phyloP scores from a whole-genome alignment of 2,329 filamentous ascomycete genomes.

The Xylariaceae sp. region DNA sequence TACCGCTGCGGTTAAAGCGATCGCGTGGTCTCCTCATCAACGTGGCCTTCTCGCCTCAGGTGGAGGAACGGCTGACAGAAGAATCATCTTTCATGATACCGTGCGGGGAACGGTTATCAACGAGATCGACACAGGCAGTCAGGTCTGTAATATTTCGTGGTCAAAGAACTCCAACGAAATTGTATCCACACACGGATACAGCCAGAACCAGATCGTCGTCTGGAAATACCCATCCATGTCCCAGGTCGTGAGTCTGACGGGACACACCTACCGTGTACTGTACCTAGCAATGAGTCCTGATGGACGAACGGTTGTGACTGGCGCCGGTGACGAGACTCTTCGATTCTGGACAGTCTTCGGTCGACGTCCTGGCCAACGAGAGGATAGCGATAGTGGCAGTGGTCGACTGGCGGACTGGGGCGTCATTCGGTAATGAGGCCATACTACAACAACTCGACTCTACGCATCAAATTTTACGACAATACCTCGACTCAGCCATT shows the following conservation, averaged over 20 bases:
- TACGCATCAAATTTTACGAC: slow-evolving; percentile 8
- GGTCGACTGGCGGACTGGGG: slow-evolving; percentile 74
- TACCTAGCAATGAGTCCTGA: slow-evolving; percentile 98
- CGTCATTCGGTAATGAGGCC: slow-evolving; percentile 63
- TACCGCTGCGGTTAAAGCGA: slow-evolving; percentile 93
- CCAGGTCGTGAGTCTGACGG: slow-evolving; percentile 90
- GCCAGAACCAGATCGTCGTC: slow-evolving; percentile 96
- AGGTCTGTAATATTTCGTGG: slow-evolving; percentile 98
- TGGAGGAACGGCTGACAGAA: slow-evolving; percentile 90
- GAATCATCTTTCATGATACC: slow-evolving; percentile 98
- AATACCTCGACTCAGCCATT: slow-evolving; percentile 15
- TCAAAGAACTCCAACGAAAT: slow-evolving; percentile 97
- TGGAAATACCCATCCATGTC: slow-evolving; percentile 99
- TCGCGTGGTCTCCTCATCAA: slow-evolving; percentile 96
- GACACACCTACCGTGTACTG: slow-evolving; percentile 93
- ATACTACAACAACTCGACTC: slow-evolving; percentile 9
- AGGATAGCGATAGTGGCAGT: slow-evolving; percentile 60
- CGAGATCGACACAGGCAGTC: slow-evolving; percentile 92
- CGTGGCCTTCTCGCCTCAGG: slow-evolving; percentile 91
- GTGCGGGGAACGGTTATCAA: slow-evolving; percentile 75
- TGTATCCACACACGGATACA: slow-evolving; percentile 94
- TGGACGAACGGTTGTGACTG: slow-evolving; percentile 88
- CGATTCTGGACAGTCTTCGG: slow-evolving; percentile 97
- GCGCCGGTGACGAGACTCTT: slow-evolving; percentile 92
- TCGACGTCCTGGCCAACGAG: slow-evolving; percentile 69